A percentile compares a stretch with the other conserved stretches of the same genome.
phyloP scores from a whole-genome alignment of 176 grass and related monocot genomes.

The Oryza rufipogon region DNA sequence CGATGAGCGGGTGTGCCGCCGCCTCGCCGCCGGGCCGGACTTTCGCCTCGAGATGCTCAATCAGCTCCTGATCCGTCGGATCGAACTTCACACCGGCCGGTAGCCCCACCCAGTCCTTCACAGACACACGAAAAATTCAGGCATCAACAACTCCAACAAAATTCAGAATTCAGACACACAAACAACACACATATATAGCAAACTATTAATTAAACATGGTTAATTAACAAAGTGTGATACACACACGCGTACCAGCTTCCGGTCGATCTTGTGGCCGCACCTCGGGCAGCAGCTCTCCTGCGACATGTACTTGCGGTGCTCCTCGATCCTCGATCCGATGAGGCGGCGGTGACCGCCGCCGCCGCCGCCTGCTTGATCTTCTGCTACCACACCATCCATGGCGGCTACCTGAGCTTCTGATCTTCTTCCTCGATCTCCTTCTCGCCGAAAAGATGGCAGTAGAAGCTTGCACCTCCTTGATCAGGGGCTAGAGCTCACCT shows the following conservation, averaged over 20 bases:
- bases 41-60: conserved; percentile 87
- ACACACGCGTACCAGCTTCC: conserved; percentile 37
- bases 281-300: conserved; percentile 65
- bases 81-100: conserved; percentile 90
- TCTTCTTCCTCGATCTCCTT: background rate
- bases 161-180: background rate
- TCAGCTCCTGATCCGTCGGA: conserved; percentile 94
- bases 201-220: background rate
- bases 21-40: conserved; percentile 41
- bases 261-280: conserved; percentile 74
- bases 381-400: conserved; percentile 43
- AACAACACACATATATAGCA: background rate
- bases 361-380: background rate
- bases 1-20: conserved; percentile 73
- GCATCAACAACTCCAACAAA: background rate
- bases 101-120: conserved; percentile 73
- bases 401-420: background rate
- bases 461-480: conserved; percentile 21
- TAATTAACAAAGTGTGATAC: too few species aligned
- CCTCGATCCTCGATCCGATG: conserved; percentile 52
- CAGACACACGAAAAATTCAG: background rate
- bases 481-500: background rate
- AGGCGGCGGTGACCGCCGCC: background rate
- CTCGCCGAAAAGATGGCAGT: background rate
- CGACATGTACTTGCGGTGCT: conserved; percentile 61